These are phyloP conservation scores for Phytophthora boehmeriae DNA, from an alignment of 352 stramenopile genomes.

Conservation along the genomic window DNA sequence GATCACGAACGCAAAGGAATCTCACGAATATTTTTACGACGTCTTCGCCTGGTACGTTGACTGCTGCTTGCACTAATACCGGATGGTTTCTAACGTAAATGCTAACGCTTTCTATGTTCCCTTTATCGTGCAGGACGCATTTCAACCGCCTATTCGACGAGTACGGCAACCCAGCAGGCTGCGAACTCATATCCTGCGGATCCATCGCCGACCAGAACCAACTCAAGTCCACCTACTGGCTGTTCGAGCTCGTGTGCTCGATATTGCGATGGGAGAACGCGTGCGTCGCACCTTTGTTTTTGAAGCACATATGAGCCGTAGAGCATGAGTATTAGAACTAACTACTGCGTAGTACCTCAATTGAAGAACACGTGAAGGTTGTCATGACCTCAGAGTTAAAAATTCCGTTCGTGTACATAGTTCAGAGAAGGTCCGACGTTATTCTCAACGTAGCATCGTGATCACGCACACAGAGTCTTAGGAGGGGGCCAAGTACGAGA, in stretches of 20 bases:
- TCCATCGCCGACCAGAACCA: constrained; percentile 54
- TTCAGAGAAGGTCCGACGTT: constrained; percentile 17
- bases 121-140: constrained; percentile 43
- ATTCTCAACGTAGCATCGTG: constrained; percentile 14
- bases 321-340: constrained; percentile 24
- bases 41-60: constrained; percentile 59
- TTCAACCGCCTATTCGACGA: constrained; percentile 66
- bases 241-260: constrained; percentile 73
- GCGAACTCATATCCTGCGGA: constrained; percentile 55
- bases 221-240: constrained; percentile 56
- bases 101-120: constrained; percentile 13
- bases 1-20: constrained; percentile 45
- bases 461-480: constrained; percentile 5
- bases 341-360: constrained; percentile 31
- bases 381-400: not conserved
- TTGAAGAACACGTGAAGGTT: constrained; percentile 18
- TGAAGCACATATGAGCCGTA: constrained; percentile 35
- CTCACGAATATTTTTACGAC: constrained; percentile 67
- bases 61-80: not conserved
- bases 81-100: not conserved
- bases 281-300: constrained; percentile 58
- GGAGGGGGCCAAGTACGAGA: not conserved
- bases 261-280: constrained; percentile 67
- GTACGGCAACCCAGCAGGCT: constrained; percentile 43
- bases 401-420: not conserved